Evolutionary conservation across 306 rosid species (phyloP), one percentile per base, ranked within the genome.

Genomic region (Pterocarpus santalinus): DNA sequence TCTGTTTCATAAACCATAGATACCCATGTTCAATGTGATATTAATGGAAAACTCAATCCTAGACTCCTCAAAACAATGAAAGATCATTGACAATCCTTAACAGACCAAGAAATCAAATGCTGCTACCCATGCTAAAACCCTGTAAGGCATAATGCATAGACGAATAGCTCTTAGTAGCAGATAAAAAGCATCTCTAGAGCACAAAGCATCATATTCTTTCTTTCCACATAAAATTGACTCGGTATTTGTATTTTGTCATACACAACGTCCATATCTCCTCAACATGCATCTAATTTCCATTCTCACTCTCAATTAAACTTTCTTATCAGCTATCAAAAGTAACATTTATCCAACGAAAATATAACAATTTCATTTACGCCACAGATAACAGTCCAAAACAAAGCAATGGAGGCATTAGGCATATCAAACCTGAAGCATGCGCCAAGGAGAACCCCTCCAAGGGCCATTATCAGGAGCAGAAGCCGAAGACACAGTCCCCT

Each of bases 401-500:
- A 39, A 39, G 36, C 32, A 32, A 22, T 12, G 43, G 3, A 22
- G 3, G 16, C 49, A 69, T 80, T 55, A 55, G 8, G 30, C 51
- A 56, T 78, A 36, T 15, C 61, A 65, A n/a, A 91, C 95, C 93
- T 91, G 86, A 86, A 91, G 91, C 90, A 81, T 84, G 32, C 95
- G 91, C 95, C 95, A 91, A 5, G 94, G 92, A 53, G 94, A 91
- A 22, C 83, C 70, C 69, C 13, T 73, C 94, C 92, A 91, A 33
- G 77, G 88, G 34, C 84, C 87, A 43, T 22, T 69, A 7, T 81
- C 87, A 15, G 86, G 72, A 14, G 72, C 43, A 16, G 74, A 61
- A 3, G 63, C 86, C 2, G 82, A 39, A 4, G 93, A 71, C 64
- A 91, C 56, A 0, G 88, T 84, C 51, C 95, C 95, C 69, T 84